Conservation (phyloP, 2,329 filamentous ascomycete genomes). For the Trichophyton equinum region DNA sequence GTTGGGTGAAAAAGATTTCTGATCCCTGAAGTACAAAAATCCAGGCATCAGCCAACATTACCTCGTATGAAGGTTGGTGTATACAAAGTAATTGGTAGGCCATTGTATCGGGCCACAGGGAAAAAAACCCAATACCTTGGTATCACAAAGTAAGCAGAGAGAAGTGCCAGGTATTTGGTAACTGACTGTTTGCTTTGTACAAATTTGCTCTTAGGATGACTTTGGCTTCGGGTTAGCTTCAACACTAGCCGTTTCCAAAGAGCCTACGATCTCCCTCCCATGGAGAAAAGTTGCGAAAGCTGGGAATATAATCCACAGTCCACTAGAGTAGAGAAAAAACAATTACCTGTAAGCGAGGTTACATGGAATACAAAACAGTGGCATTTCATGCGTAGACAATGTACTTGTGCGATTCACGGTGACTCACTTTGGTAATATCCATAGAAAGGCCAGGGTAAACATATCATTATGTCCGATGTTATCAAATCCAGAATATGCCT, state of each 20-base stretch:
- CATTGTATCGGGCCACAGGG: background rate
- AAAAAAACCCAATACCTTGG: background rate
- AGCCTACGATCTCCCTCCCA: constrained; percentile 49
- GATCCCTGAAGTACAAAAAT: background rate
- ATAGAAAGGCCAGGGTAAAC: constrained; percentile 43
- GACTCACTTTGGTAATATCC: constrained; percentile 55
- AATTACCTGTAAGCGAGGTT: constrained; percentile 3
- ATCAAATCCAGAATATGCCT: constrained; percentile 47
- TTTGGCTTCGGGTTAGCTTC: constrained; percentile 6
- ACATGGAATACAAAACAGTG: background rate
- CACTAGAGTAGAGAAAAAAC: constrained; percentile 30
- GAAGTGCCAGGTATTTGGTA: background rate
- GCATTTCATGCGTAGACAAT: background rate
- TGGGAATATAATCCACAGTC: constrained; percentile 52
- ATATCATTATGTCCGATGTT: constrained; percentile 51
- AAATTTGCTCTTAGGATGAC: constrained; percentile 1
- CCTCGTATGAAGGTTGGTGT: background rate
- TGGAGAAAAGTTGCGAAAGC: constrained; percentile 50
- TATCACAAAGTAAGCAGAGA: background rate
- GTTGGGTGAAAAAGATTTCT: background rate
- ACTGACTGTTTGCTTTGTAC: background rate
- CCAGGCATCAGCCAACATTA: background rate
- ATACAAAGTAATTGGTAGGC: background rate
- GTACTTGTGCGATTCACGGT: background rate
- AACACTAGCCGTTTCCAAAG: constrained; percentile 32